Base-by-base conservation (phyloP, 2,329 filamentous ascomycete species). In the Botryotinia narcissicola region DNA sequence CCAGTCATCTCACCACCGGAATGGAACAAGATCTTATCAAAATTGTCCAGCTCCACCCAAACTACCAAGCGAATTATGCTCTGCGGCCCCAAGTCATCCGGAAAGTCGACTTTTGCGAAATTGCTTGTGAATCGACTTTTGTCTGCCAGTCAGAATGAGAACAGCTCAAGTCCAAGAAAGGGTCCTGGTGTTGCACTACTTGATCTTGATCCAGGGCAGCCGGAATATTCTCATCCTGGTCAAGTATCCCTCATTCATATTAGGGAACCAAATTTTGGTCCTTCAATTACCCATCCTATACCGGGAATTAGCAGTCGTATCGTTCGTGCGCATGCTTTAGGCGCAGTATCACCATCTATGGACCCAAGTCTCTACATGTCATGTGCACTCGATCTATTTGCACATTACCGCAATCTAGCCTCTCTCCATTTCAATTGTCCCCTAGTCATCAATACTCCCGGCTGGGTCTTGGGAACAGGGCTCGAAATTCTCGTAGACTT, bases 161-260 rank as follows among this genome's bases (percentile, higher is more conserved):
- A 51, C 44, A 48, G 35, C 14, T 46, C 54, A 16, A 64, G 63
- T 46, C 74, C 14, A 75, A 60, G 7, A 70, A 73, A 44, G 25
- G 74, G 75, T 73, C 75, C 77, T 77, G 81, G 78, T 32, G 82
- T 68, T 84, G 91, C 40, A 86, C 85, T 72, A 84, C 85, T 96
- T 10, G 93, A 96, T 77, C 84, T 95, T 16, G 93, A 96, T 79
- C 91, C 92, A 0, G 91, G 90, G 0, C 92, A 94, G 78, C 92
- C 93, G 4, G 93, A 95, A 79, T 94, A 92, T 80, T 88, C 88
- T 0, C 86, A 90, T 1, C 88, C 90, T 0, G 92, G 93, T 0
- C 89, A 91, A 22, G 79, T 95, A 32, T 92, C 92, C 1, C 87
- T 95, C 6, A 83, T 91, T 22, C 85, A 88, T 42, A 82, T 94